These are phyloP conservation scores for Geotrichum histeridarum DNA, from an alignment of 1,139 yeast genomes.

Conservation along the genomic window DNA sequence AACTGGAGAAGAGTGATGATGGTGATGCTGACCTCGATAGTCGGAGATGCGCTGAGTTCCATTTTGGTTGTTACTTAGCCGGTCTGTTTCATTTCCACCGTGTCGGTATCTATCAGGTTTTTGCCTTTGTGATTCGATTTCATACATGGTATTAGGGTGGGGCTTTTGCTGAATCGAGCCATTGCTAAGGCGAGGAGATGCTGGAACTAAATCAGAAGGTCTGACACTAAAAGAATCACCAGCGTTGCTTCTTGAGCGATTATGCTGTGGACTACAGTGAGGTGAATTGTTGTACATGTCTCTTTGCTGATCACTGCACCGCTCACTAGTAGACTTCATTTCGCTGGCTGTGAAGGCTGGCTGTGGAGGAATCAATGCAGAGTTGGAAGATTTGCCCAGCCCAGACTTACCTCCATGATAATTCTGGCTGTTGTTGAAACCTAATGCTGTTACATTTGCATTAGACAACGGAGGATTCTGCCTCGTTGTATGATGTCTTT, in stretches of 20 bases:
- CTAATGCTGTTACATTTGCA: no score
- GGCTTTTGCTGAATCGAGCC: not conserved
- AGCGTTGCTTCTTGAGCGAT: not conserved
- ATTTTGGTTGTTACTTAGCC: not conserved
- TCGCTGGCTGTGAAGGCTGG: conserved; percentile 36
- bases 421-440: not conserved
- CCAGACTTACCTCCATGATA: not conserved
- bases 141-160: conserved; percentile 2
- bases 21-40: not conserved
- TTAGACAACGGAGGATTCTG: no score
- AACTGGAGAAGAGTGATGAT: not conserved
- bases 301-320: conserved; percentile 27
- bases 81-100: not conserved
- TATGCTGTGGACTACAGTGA: not conserved
- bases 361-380: conserved; percentile 28
- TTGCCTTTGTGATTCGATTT: not conserved
- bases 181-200: conserved; percentile 1
- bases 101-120: not conserved
- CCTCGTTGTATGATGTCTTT: no score
- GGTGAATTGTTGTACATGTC: conserved; percentile 24
- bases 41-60: not conserved
- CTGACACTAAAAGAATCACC: not conserved
- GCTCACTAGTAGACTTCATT: conserved; percentile 23
- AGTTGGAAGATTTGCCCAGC: conserved; percentile 3
- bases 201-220: not conserved